Evolutionary conservation across 208 protist species (phyloP), one percentile per base, ranked within the genome.

Genomic region (Naegleria gruberi): DNA sequence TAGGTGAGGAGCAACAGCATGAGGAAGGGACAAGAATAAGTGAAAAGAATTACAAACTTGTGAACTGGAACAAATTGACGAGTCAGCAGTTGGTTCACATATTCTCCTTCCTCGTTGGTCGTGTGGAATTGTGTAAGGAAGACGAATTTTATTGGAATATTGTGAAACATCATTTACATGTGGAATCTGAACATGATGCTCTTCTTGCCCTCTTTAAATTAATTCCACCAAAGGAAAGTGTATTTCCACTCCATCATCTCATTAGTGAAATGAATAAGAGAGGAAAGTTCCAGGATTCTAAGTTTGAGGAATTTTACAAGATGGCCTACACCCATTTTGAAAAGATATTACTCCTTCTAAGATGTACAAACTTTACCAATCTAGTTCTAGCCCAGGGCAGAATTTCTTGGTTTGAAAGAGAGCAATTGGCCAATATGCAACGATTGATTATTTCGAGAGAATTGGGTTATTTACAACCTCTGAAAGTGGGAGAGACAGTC

Each of bases 81-180:
- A n/a, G n/a, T n/a, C n/a, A n/a, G n/a, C n/a, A n/a, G n/a, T n/a
- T n/a, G n/a, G n/a, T n/a, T n/a, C n/a, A n/a, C n/a, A n/a, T n/a
- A n/a, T n/a, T n/a, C n/a, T n/a, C n/a, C n/a, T n/a, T n/a, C n/a
- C n/a, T n/a, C n/a, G n/a, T n/a, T n/a, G n/a, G n/a, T n/a, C n/a
- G n/a, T n/a, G n/a, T n/a, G n/a, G n/a, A n/a, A n/a, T n/a, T n/a
- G n/a, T n/a, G n/a, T n/a, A n/a, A n/a, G n/a, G n/a, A n/a, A n/a
- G n/a, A n/a, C n/a, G n/a, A 65, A 65, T 65, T 65, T 65, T 65
- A 65, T 65, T 65, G 51, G 51, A 65, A 65, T 65, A 65, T 65
- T 23, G 30, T 65, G 15, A 10, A 65, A 23, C 2, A 19, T 4
- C 51, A 65, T 65, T 65, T 65, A 65, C 51, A 65, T 65, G 51